phyloP scores from a whole-genome alignment of 108 stramenopile species.

The Nitzschia sp. region DNA sequence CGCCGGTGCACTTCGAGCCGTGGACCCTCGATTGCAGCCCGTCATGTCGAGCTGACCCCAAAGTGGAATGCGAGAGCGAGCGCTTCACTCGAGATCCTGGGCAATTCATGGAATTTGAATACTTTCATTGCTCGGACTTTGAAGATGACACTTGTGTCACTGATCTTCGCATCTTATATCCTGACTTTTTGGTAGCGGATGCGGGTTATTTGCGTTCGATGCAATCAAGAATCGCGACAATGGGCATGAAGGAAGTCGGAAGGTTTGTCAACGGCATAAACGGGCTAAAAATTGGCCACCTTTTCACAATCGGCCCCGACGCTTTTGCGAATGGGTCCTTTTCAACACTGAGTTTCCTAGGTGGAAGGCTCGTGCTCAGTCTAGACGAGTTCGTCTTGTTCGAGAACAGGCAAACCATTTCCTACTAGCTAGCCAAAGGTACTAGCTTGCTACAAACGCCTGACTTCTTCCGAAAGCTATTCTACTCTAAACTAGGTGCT shows the following conservation, averaged over 20 bases:
- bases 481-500: no score
- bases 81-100: slow-evolving; percentile 63
- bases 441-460: no score
- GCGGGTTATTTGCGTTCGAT: slow-evolving; percentile 12
- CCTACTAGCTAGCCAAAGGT: neutral
- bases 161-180: neutral
- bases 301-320: neutral
- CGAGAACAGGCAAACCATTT: neutral
- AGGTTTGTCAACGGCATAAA: slow-evolving; percentile 34
- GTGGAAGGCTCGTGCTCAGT: slow-evolving; percentile 16
- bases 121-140: slow-evolving; percentile 8
- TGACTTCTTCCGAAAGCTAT: no score
- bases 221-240: slow-evolving; percentile 2
- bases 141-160: neutral
- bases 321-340: neutral
- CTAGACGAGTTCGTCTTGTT: slow-evolving; percentile 37
- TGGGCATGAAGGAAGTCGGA: slow-evolving; percentile 26
- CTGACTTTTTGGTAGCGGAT: slow-evolving; percentile 30
- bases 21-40: slow-evolving; percentile 85
- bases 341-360: neutral
- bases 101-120: slow-evolving; percentile 48
- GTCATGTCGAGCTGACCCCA: slow-evolving; percentile 54
- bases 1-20: slow-evolving; percentile 39
- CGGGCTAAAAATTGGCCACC: slow-evolving; percentile 9
- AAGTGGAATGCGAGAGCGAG: slow-evolving; percentile 72